Percentiles rank a stretch among this genome's conserved stretches.
Evolutionary conservation across 805 yeast species (phyloP).

Genomic region (Candida orba): DNA sequence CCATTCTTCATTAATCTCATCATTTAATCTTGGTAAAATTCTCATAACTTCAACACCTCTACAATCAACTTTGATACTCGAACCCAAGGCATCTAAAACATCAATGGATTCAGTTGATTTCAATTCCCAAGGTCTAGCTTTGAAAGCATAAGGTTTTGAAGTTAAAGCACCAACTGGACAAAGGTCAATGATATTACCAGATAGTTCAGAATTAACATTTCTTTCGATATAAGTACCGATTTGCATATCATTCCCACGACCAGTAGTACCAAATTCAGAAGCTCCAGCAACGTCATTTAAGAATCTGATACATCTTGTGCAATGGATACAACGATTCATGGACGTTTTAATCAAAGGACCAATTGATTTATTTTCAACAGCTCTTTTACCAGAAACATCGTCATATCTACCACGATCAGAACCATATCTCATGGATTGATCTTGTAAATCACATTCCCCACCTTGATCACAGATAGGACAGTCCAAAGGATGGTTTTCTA

Average conservation of each 20-base stretch:
- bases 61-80: slow-evolving; percentile 77
- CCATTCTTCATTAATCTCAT: slow-evolving; percentile 88
- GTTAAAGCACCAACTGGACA: slow-evolving; percentile 93
- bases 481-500: slow-evolving; percentile 86
- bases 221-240: slow-evolving; percentile 85
- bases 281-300: slow-evolving; percentile 91
- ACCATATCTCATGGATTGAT: slow-evolving; percentile 78
- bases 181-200: slow-evolving; percentile 80
- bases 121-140: slow-evolving; percentile 90
- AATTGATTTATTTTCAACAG: slow-evolving; percentile 83
- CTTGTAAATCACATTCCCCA: slow-evolving; percentile 91
- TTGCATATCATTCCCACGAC: slow-evolving; percentile 89
- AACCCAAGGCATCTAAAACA: slow-evolving; percentile 77
- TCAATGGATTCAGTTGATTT: slow-evolving; percentile 84
- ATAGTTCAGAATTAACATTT: slow-evolving; percentile 75
- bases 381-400: slow-evolving; percentile 80
- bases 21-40: slow-evolving; percentile 78
- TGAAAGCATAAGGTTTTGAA: slow-evolving; percentile 86
- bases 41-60: slow-evolving; percentile 86
- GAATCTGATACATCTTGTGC: slow-evolving; percentile 87
- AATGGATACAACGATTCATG: slow-evolving; percentile 89
- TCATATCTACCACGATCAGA: slow-evolving; percentile 79
- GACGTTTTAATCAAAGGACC: slow-evolving; percentile 87
- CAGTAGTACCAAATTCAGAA: slow-evolving; percentile 82
- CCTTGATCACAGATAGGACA: slow-evolving; percentile 94